These are phyloP conservation scores for Thelonectria olida DNA, from an alignment of 2,329 filamentous ascomycete genomes.

Conservation along the genomic window DNA sequence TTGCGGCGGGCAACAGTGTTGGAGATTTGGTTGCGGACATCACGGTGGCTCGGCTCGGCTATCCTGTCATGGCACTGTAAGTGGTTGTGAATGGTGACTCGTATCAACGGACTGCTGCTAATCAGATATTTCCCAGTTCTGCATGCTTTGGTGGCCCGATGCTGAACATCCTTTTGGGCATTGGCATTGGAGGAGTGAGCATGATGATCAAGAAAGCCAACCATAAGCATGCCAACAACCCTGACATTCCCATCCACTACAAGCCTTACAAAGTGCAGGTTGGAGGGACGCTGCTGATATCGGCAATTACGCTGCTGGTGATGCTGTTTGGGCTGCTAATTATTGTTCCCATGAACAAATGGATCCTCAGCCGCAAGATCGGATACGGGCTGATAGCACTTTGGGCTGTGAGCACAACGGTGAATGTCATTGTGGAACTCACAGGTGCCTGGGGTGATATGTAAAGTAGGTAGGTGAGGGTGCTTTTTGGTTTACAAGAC, in stretches of 20 bases:
- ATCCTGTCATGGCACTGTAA: slow-evolving; percentile 91
- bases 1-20: slow-evolving; percentile 94
- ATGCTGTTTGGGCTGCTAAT: slow-evolving; percentile 83
- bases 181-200: slow-evolving; percentile 89
- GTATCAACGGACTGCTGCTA: slow-evolving; percentile 5
- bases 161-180: slow-evolving; percentile 95
- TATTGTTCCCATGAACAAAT: slow-evolving; percentile 84
- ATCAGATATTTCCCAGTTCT: slow-evolving; percentile 57
- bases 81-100: slow-evolving; percentile 41
- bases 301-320: slow-evolving; percentile 81
- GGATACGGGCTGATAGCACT: slow-evolving; percentile 82
- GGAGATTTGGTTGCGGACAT: slow-evolving; percentile 95
- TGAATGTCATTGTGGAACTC: slow-evolving; percentile 85
- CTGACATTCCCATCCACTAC: slow-evolving; percentile 70
- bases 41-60: slow-evolving; percentile 91
- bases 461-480: not conserved
- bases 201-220: slow-evolving; percentile 81
- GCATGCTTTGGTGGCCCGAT: slow-evolving; percentile 98
- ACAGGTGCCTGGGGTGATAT: slow-evolving; percentile 59
- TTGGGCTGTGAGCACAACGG: slow-evolving; percentile 82
- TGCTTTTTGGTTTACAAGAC: not conserved
- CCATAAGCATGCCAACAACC: slow-evolving; percentile 72
- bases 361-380: slow-evolving; percentile 84
- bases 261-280: slow-evolving; percentile 85
- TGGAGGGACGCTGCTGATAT: slow-evolving; percentile 85